Evolutionary conservation across 805 yeast species (phyloP), one percentile per base, ranked within the genome.

Genomic region (Spathaspora hagerdaliae): DNA sequence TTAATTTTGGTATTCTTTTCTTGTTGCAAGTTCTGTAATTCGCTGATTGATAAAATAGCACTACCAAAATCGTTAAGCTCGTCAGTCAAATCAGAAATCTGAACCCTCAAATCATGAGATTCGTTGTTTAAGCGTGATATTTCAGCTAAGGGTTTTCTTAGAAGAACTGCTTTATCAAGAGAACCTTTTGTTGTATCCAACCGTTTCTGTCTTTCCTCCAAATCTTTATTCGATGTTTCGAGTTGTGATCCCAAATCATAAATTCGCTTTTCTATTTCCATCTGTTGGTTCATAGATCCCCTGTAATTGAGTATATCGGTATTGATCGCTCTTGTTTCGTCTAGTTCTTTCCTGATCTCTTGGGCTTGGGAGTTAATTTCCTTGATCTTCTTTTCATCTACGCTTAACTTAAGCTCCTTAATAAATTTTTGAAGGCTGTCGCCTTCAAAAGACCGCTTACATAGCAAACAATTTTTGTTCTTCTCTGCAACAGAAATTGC

Each of bases 401-500:
- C 57, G 42, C 62, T 67, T 3, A 54, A 51, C 41, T 62, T 51
- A 13, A 71, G 50, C n/a, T 60, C 60, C 7, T 42, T 47, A 5
- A 67, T 43, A 41, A 71, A 71, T 5, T 44, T 47, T 1, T 55
- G 46, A 19, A 65, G 52, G n/a, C 63, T 69, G 1, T 57, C 62
- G 8, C 67, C 69, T 12, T 76, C 77, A 63, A 90, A 86, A 10
- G 75, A 70, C 42, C 96, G 72, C 14, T 78, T 77, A 61, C 98
- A 92, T 38, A 91, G 66, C 37, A 83, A 66, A 62, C 97, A 92
- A 40, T 78, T 71, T 9, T 81, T 74, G 7, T 76, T 73, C 4
- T 59, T 56, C 27, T 78, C 65, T 0, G 96, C 94, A 36, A 77
- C 61, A 29, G 79, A 76, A 9, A 86, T 63, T 0, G 97, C 97